phyloP scores from a whole-genome alignment of 202 grass and related monocot genomes.

The Zizania palustris region DNA sequence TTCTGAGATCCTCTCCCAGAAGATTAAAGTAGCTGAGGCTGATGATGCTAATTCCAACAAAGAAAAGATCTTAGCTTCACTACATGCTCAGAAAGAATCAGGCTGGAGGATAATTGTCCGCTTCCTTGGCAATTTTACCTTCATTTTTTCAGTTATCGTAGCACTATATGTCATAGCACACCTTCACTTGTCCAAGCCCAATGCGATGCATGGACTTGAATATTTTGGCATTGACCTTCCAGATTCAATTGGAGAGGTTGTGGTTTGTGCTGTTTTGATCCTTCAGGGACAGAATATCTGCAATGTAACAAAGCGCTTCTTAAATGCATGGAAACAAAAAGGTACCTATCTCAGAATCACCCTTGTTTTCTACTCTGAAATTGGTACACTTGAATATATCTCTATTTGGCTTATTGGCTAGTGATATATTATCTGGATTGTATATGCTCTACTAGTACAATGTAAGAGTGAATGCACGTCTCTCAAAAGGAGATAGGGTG shows the following conservation, averaged over 20 bases:
- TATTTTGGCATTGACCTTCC: slow-evolving; percentile 78
- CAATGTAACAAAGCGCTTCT: slow-evolving; percentile 56
- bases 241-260: slow-evolving; percentile 70
- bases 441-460: no score
- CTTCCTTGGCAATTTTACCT: slow-evolving; percentile 67
- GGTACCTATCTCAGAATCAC: slow-evolving; percentile 45
- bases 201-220: slow-evolving; percentile 59
- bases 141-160: slow-evolving; percentile 60
- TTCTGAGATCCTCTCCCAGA: slow-evolving; percentile 58
- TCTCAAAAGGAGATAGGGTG: slow-evolving; percentile 17
- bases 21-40: slow-evolving; percentile 57
- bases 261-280: slow-evolving; percentile 66
- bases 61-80: slow-evolving; percentile 58
- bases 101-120: slow-evolving; percentile 55
- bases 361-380: slow-evolving; percentile 33
- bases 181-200: slow-evolving; percentile 63
- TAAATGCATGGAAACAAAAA: slow-evolving; percentile 64
- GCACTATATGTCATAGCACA: slow-evolving; percentile 61
- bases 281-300: slow-evolving; percentile 59
- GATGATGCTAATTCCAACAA: slow-evolving; percentile 53
- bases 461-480: slow-evolving; percentile 11
- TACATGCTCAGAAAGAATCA: slow-evolving; percentile 58
- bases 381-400: slow-evolving; percentile 10
- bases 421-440: slow-evolving; percentile 20
- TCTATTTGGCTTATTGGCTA: slow-evolving; percentile 8